Evolutionary conservation across 2,329 filamentous ascomycete genomes (phyloP), one percentile per base, ranked within the genome.

Genomic region (Pestalotiopsis sp.): DNA sequence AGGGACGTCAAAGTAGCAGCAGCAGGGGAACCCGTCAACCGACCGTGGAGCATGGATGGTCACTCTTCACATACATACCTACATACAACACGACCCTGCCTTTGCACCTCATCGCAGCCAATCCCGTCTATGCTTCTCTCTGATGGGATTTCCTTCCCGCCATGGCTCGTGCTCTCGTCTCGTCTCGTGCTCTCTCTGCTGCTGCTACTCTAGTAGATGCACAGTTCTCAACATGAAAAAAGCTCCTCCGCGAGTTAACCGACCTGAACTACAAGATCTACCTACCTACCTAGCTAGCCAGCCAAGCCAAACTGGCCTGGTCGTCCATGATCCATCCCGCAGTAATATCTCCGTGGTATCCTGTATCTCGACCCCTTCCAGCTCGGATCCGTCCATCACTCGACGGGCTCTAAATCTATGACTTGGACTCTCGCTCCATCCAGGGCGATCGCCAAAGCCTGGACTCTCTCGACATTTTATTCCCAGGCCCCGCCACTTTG

Each of bases 121-220:
- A 52, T 52, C 45, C 45, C 45, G 45, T 52, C 45, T n/a, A n/a
- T 52, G 17, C 41, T 17, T 49, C 41, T 49, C 13, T 23, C 23
- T 23, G 5, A 49, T 49, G 13, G 41, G 41, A 52, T 52, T 52
- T 49, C 14, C 61, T 23, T 49, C 14, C 61, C 61, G 61, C 39
- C n/a, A 20, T 64, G 61, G 61, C 61, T 64, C 61, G 61, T 64
- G 61, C 61, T 62, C 56, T 25, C 17, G 4, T 59, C 56, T 59
- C 14, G 20, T 59, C 23, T 62, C 36, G 59, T 27, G 27, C n/a
- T 62, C 59, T 36, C 9, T 6, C 31, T 36, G 7, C 31, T 36
- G 9, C 31, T 36, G 31, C 59, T 62, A 39, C 45, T 52, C 7
- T 52, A 20, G 17, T 52, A 20, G 17, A n/a, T 23, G 45, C 20